Conservation (phyloP, 768 basidiomycete species). For the Gymnopilus dilepis region DNA sequence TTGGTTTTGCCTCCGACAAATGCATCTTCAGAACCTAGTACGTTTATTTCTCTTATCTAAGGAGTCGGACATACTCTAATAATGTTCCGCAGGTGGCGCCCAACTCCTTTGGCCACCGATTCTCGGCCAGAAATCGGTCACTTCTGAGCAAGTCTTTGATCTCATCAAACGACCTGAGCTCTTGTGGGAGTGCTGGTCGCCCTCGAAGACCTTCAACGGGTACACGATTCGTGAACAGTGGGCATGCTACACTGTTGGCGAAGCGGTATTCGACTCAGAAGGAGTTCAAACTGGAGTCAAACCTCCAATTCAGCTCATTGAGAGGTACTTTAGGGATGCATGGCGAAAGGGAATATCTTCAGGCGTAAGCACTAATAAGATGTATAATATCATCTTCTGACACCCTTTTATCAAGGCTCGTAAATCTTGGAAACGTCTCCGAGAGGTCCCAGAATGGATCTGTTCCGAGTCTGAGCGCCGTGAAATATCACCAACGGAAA, state of each 20-base stretch:
- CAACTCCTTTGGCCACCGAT: conserved; percentile 24
- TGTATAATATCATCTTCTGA: conserved; percentile 23
- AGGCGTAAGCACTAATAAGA: conserved; percentile 42
- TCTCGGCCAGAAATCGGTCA: conserved; percentile 27
- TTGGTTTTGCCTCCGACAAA: conserved; percentile 26
- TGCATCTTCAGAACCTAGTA: conserved; percentile 28
- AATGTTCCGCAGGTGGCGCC: conserved; percentile 4
- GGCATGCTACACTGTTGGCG: conserved; percentile 25
- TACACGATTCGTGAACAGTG: conserved; percentile 26
- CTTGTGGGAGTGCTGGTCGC: conserved; percentile 32
- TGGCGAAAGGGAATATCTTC: conserved; percentile 32
- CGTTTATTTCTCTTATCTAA: background rate
- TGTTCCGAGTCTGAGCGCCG: background rate
- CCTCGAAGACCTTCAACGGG: conserved; percentile 27
- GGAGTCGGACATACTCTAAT: no score
- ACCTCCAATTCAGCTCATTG: conserved; percentile 30
- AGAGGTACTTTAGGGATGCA: conserved; percentile 20
- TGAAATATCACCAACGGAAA: conserved; percentile 4
- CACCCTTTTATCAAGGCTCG: conserved; percentile 23
- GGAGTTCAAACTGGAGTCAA: conserved; percentile 29
- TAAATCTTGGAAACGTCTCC: conserved; percentile 30
- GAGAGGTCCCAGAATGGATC: conserved; percentile 31
- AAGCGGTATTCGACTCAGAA: conserved; percentile 18
- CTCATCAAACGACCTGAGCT: conserved; percentile 27
- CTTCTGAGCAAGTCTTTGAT: conserved; percentile 28